Evolutionary conservation across 1,284 basidiomycete genomes (phyloP).

Genomic region (Testicularia cyperi): DNA sequence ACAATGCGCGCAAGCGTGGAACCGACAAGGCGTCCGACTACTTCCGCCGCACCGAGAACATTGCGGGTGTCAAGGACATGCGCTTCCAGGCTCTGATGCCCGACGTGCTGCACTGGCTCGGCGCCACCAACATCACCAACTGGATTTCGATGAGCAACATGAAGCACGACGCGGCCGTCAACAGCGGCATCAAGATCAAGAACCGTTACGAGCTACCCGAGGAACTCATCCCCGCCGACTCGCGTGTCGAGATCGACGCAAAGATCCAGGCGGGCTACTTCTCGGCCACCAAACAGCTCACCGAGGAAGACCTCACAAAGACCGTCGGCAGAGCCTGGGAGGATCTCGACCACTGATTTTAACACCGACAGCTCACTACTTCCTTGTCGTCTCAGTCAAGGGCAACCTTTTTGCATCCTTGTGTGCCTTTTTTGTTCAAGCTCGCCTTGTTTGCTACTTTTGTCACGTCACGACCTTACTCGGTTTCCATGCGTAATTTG

Average conservation of each 20-base stretch:
- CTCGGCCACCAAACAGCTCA: slow-evolving; percentile 32
- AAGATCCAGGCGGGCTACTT: slow-evolving; percentile 76
- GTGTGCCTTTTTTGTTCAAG: neutral
- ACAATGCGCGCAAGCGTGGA: slow-evolving; percentile 91
- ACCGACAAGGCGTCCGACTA: slow-evolving; percentile 90
- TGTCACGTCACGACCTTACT: too few species aligned
- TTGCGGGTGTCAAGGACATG: slow-evolving; percentile 76
- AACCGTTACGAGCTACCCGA: slow-evolving; percentile 60
- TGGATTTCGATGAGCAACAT: slow-evolving; percentile 83
- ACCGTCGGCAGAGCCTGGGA: slow-evolving; percentile 84
- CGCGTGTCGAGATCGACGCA: slow-evolving; percentile 47
- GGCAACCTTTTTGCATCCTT: neutral
- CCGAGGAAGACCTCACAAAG: slow-evolving; percentile 35
- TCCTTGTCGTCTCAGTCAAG: neutral
- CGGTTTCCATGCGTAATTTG: too few species aligned
- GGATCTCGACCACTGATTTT: slow-evolving; percentile 52
- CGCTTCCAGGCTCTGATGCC: slow-evolving; percentile 76
- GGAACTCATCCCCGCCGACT: slow-evolving; percentile 47
- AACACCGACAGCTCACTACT: neutral
- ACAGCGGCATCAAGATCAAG: slow-evolving; percentile 79
- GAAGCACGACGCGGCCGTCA: slow-evolving; percentile 83
- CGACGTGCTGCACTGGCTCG: slow-evolving; percentile 70
- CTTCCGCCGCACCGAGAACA: slow-evolving; percentile 87
- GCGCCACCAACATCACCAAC: slow-evolving; percentile 46
- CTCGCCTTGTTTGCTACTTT: neutral